These are phyloP conservation scores for Tilletia setariae DNA, from an alignment of 1,284 basidiomycete species.

Conservation along the genomic window DNA sequence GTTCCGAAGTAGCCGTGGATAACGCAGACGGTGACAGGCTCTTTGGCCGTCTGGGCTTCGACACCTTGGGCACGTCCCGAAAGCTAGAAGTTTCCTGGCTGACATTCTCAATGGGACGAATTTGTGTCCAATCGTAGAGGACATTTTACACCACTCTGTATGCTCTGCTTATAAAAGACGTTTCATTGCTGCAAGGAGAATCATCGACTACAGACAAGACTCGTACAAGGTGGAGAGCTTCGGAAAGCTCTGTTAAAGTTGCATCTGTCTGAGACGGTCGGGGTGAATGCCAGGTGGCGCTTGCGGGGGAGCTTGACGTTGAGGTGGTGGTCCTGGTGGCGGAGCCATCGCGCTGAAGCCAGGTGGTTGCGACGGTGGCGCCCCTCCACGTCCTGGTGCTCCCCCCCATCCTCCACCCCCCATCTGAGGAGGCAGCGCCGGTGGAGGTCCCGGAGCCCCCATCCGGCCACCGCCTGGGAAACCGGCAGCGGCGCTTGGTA, in stretches of 20 bases:
- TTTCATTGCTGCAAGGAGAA: no score
- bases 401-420: background rate
- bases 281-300: constrained; percentile 9
- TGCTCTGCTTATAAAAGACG: no score
- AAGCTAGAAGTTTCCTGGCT: background rate
- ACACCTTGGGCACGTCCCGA: background rate
- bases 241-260: background rate
- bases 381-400: background rate
- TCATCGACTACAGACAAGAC: no score
- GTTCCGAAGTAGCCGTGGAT: background rate
- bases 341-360: constrained; percentile 13
- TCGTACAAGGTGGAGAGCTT: no score
- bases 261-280: constrained; percentile 5
- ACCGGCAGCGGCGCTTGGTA: background rate
- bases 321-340: background rate
- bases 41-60: background rate
- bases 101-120: background rate
- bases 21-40: background rate
- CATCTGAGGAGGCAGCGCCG: background rate
- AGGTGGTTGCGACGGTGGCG: constrained; percentile 1
- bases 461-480: background rate
- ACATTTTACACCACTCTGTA: no score
- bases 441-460: constrained; percentile 6
- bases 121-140: no score
- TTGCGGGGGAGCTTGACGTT: background rate